Evolutionary conservation across 352 stramenopile genomes (phyloP).

Genomic region (Phytophthora rubi): DNA sequence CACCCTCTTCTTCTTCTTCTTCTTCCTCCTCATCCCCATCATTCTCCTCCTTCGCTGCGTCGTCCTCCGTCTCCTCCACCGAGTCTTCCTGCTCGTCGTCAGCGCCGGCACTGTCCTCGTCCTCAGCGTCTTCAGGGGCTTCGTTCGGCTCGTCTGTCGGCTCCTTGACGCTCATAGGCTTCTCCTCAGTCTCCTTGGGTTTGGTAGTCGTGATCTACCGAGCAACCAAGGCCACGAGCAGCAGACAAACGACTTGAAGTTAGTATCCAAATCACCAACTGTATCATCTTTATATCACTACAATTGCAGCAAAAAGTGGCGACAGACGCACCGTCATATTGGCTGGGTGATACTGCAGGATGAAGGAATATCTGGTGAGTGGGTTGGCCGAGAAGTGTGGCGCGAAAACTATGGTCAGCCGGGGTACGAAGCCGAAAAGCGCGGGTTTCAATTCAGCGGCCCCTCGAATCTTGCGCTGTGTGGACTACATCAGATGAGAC

Average conservation of each 20-base stretch:
- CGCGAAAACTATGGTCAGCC: not conserved
- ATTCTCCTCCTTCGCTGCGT: slow-evolving; percentile 39
- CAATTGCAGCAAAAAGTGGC: not conserved
- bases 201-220: slow-evolving; percentile 27
- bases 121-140: slow-evolving; percentile 25
- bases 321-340: slow-evolving; percentile 34
- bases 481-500: slow-evolving; percentile 4
- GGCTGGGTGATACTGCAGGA: not conserved
- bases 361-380: not conserved
- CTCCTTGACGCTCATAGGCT: slow-evolving; percentile 23
- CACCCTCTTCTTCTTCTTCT: slow-evolving; percentile 24
- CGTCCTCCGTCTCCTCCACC: slow-evolving; percentile 39
- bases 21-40: slow-evolving; percentile 34
- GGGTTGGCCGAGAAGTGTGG: slow-evolving; percentile 1
- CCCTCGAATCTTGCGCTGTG: slow-evolving; percentile 16
- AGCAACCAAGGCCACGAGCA: slow-evolving; percentile 14
- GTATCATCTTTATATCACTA: not conserved
- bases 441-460: slow-evolving; percentile 4
- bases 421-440: not conserved
- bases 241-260: slow-evolving; percentile 20
- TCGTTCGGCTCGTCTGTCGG: slow-evolving; percentile 26
- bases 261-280: slow-evolving; percentile 20
- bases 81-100: slow-evolving; percentile 51
- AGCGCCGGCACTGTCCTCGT: slow-evolving; percentile 34
- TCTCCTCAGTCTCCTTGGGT: slow-evolving; percentile 15